A percentile compares a stretch with the other conserved stretches of the same genome.
These are phyloP conservation scores for Fusarium papillatum DNA, from an alignment of 2,329 filamentous ascomycete species.

Conservation along the genomic window DNA sequence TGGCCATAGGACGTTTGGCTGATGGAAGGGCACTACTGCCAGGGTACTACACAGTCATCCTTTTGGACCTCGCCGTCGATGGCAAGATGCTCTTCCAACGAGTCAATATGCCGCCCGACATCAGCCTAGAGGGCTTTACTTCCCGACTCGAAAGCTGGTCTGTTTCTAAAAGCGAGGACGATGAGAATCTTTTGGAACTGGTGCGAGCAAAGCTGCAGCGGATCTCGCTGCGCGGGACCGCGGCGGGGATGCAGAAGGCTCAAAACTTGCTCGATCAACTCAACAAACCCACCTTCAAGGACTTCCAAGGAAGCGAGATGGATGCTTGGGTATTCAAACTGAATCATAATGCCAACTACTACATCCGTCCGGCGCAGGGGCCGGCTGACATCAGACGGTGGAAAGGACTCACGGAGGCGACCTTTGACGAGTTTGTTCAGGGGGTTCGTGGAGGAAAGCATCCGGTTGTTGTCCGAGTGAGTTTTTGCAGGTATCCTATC, in stretches of 20 bases:
- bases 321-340: conserved; percentile 34
- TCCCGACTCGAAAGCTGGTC: conserved; percentile 35
- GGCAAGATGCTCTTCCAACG: conserved; percentile 29
- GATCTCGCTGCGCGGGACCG: not conserved
- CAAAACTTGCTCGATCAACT: conserved; percentile 6
- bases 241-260: conserved; percentile 18
- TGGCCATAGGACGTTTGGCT: conserved; percentile 35
- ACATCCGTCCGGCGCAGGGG: conserved; percentile 19
- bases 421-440: conserved; percentile 17
- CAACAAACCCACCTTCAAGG: not conserved
- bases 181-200: conserved; percentile 7
- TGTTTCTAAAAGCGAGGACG: conserved; percentile 23
- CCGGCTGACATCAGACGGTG: conserved; percentile 28
- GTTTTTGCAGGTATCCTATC: not conserved
- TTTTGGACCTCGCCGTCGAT: conserved; percentile 33
- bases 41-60: conserved; percentile 27
- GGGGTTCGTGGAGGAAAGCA: conserved; percentile 25
- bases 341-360: conserved; percentile 14
- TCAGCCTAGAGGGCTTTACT: conserved; percentile 13
- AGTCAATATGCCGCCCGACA: conserved; percentile 18
- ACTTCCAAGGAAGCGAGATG: conserved; percentile 13
- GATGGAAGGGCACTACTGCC: conserved; percentile 29
- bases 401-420: conserved; percentile 20
- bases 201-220: conserved; percentile 17
- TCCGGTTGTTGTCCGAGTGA: conserved; percentile 38